These are phyloP conservation scores for Stephania cephalantha DNA, from an alignment of 164 flowering plant species.

Conservation along the genomic window DNA sequence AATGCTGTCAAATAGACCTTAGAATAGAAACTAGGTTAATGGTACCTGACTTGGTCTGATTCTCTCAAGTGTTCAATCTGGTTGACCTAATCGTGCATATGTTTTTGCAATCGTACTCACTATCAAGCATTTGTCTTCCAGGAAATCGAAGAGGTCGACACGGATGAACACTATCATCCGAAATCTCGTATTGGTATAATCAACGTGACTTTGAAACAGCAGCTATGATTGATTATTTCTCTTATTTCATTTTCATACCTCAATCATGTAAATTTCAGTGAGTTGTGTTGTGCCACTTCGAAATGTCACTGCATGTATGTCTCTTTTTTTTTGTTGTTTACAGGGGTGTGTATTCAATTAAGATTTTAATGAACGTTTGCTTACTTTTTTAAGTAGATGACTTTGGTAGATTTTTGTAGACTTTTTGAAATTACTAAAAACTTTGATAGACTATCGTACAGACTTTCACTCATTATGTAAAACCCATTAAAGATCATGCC, in stretches of 20 bases:
- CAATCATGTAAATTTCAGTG: neutral
- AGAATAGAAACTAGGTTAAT: neutral
- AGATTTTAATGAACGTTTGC: no score
- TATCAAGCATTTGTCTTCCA: conserved; percentile 14
- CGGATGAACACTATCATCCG: conserved; percentile 88
- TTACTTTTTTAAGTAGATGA: no score
- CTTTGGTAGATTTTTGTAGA: no score
- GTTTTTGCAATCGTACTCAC: neutral
- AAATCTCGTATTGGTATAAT: conserved; percentile 62
- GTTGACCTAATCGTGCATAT: neutral
- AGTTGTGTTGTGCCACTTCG: neutral
- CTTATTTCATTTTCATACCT: neutral
- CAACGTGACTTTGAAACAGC: conserved; percentile 45
- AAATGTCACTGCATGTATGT: no score
- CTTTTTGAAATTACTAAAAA: no score
- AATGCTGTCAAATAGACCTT: neutral
- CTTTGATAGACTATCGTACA: no score
- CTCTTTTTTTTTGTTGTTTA: no score
- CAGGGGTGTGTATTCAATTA: no score
- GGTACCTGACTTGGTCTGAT: neutral
- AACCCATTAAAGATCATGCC: no score
- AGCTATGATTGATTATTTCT: conserved; percentile 19
- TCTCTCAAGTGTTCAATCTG: neutral
- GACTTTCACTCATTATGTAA: no score
- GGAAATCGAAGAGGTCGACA: conserved; percentile 99